These are phyloP conservation scores for Trypethelium eluteriae DNA, from an alignment of 495 filamentous ascomycete genomes.

Conservation along the genomic window DNA sequence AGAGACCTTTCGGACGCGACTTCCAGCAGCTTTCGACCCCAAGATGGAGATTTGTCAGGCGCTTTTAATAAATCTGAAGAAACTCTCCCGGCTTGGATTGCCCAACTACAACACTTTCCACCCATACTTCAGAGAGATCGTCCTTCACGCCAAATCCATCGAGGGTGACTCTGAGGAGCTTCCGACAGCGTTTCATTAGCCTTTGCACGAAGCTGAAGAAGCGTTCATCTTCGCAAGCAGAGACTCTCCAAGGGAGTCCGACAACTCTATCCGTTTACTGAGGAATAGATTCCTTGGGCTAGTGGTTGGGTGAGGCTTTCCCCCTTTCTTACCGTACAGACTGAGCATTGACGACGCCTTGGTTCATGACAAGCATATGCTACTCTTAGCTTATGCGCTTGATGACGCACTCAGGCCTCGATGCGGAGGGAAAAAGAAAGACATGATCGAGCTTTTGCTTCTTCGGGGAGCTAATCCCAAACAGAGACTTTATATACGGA, in stretches of 20 bases:
- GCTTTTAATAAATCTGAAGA: background rate
- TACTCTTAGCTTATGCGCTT: background rate
- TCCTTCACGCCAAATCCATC: background rate
- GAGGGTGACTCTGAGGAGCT: background rate
- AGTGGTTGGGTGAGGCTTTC: background rate
- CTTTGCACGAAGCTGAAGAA: slow-evolving; percentile 4
- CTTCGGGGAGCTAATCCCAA: background rate
- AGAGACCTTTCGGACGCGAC: background rate
- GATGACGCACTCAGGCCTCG: background rate
- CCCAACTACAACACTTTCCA: background rate
- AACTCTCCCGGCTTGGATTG: background rate
- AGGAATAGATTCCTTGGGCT: background rate
- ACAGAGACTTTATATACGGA: background rate
- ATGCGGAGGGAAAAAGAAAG: background rate
- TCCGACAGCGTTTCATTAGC: background rate
- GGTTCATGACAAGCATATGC: background rate
- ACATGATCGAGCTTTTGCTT: background rate
- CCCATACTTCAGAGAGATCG: background rate
- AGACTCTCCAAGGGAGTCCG: no score
- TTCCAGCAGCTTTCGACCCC: background rate
- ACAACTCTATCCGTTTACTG: background rate
- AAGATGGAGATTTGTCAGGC: background rate
- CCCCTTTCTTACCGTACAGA: background rate
- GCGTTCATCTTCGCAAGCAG: background rate
- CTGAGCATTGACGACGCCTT: background rate